Evolutionary conservation across 495 filamentous ascomycete species (phyloP), one percentile per base, ranked within the genome.

Genomic region (Hypoxylon cercidicola): DNA sequence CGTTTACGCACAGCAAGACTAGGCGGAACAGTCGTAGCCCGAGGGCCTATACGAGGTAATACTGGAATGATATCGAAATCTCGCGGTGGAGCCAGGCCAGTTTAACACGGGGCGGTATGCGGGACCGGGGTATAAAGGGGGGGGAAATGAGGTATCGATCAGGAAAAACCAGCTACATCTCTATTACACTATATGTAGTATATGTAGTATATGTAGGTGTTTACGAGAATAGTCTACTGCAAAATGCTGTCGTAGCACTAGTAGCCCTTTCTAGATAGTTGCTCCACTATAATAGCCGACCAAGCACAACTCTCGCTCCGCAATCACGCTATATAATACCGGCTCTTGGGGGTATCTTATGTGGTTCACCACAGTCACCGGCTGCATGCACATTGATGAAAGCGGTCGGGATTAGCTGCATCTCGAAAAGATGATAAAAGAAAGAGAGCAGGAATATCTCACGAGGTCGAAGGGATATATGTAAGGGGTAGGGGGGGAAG

Each of bases 371-470:
- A 47, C 28, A 46, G 37, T 21, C 35, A 40, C 44, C 28, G 41
- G 54, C 48, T 68, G 59, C 55, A 68, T 68, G 64, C 64, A 63
- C 43, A 32, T 59, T 35, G 64, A 68, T 63, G 20, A 63, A 68
- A 59, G 21, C 50, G 59, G 55, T 23, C 52, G 35, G 1, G 16
- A 48, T 43, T 54, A 18, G 18, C 55, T 68, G 59, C 55, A 60
- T 54, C n/a, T 54, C 1, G 9, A 32, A 45, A 50, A 49, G 21
- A 10, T 44, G 55, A 32, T 32, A 10, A 10, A 32, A 16, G 13
- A 40, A 16, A 16, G 37, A 40, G 12, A 40, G 40, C 5, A 11
- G 10, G 30, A 32, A 11, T 32, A 1, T 32, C 30, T 32, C 8
- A 32, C 30, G 30, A 32, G 30, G 9, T 32, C 9, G 30, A 32